phyloP scores from a whole-genome alignment of 2,329 filamentous ascomycete species.

The Fusarium cicatricum region DNA sequence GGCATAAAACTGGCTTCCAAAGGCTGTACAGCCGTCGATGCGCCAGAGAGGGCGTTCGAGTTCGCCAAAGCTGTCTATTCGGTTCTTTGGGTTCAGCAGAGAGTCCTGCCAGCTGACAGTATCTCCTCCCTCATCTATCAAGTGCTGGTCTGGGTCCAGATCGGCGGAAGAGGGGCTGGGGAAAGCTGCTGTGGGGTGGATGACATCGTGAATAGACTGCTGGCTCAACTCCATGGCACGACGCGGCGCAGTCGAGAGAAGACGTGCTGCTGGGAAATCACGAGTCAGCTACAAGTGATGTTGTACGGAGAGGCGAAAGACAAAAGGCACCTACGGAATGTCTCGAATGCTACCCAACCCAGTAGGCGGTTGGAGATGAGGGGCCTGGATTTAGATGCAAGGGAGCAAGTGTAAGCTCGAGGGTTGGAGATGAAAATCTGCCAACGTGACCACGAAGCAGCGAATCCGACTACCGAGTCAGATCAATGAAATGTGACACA shows the following conservation, averaged over 20 bases:
- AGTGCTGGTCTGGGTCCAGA: constrained; percentile 1
- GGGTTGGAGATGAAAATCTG: constrained; percentile 8
- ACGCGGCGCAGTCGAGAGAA: constrained; percentile 9
- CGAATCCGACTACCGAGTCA: constrained; percentile 16
- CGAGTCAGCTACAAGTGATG: constrained; percentile 21
- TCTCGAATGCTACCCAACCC: constrained; percentile 25
- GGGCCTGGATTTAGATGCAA: constrained; percentile 31
- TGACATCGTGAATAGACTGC: constrained; percentile 61
- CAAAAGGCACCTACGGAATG: constrained; percentile 33
- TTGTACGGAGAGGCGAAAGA: constrained; percentile 32
- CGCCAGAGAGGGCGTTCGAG: constrained; percentile 60
- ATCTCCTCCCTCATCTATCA: constrained; percentile 5
- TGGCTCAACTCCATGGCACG: constrained; percentile 62
- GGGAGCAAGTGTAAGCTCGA: constrained; percentile 12
- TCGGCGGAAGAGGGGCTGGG: constrained; percentile 22
- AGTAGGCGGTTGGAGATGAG: constrained; percentile 24
- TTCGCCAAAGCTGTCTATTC: constrained; percentile 63
- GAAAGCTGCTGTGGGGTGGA: constrained; percentile 67
- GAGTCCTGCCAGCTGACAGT: constrained; percentile 55
- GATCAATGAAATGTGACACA: constrained; percentile 18
- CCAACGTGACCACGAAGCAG: constrained; percentile 19
- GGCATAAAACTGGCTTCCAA: constrained; percentile 66
- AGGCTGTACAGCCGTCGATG: constrained; percentile 65
- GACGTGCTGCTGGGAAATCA: constrained; percentile 10
- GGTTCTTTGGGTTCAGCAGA: constrained; percentile 66